A percentile compares a stretch with the other conserved stretches of the same genome.
These are phyloP conservation scores for Trichosanthes truncata DNA, from an alignment of 306 rosid species.

Conservation along the genomic window DNA sequence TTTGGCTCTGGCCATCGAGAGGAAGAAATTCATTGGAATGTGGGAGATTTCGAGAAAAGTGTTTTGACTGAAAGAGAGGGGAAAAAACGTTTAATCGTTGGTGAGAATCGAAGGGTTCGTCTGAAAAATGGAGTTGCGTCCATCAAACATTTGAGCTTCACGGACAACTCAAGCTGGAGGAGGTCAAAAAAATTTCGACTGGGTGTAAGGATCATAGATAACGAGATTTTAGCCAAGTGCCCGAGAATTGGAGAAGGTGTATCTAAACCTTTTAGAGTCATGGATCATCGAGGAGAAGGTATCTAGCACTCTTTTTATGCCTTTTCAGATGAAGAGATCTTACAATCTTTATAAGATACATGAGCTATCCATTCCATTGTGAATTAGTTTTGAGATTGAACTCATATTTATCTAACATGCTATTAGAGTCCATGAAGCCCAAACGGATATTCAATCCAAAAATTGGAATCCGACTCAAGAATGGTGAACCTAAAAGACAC, in stretches of 20 bases:
- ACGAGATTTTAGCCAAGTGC: not conserved
- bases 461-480: too few relatives aligned
- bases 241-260: not conserved
- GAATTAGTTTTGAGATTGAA: too few relatives aligned
- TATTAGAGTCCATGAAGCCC: too few relatives aligned
- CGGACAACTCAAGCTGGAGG: not conserved
- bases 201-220: not conserved
- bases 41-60: not conserved
- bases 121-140: not conserved
- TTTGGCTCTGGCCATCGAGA: too few relatives aligned
- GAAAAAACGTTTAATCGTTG: not conserved
- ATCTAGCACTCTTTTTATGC: not conserved
- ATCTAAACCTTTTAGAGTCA: not conserved
- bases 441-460: too few relatives aligned
- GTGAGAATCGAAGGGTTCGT: not conserved
- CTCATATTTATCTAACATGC: too few relatives aligned
- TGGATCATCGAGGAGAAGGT: not conserved
- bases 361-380: too few relatives aligned
- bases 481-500: too few relatives aligned
- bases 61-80: not conserved
- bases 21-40: too few relatives aligned
- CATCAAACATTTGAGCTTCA: not conserved
- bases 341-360: too few relatives aligned
- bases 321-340: too few relatives aligned
- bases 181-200: not conserved